These are phyloP conservation scores for Boletus huronensis DNA, from an alignment of 768 basidiomycete genomes.

Conservation along the genomic window DNA sequence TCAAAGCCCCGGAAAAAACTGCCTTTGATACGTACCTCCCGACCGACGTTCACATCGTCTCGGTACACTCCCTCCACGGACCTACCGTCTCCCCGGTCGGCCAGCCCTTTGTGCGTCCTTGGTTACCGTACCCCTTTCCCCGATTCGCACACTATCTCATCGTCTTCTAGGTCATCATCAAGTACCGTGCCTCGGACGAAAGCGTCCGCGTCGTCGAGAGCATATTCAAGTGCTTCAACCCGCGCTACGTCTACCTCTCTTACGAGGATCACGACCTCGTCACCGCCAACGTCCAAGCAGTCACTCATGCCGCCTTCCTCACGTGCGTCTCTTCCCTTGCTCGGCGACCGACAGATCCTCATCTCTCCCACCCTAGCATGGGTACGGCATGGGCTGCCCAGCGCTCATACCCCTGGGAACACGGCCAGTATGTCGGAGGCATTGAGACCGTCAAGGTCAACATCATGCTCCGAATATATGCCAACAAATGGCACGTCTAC, in stretches of 20 bases:
- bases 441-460: conserved; percentile 98
- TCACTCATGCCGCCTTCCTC: conserved; percentile 96
- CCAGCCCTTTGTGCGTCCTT: conserved; percentile 75
- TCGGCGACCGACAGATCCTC: conserved; percentile 1
- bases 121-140: neutral
- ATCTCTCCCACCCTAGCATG: conserved; percentile 59
- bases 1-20: conserved; percentile 87
- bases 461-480: conserved; percentile 92
- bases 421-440: conserved; percentile 90
- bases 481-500: conserved; percentile 98
- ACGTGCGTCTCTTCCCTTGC: conserved; percentile 48
- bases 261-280: conserved; percentile 96
- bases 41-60: conserved; percentile 81
- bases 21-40: conserved; percentile 92
- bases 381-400: conserved; percentile 90
- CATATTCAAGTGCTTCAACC: conserved; percentile 74
- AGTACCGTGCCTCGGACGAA: conserved; percentile 75
- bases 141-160: neutral
- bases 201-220: conserved; percentile 75
- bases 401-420: conserved; percentile 89
- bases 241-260: conserved; percentile 87
- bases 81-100: conserved; percentile 84
- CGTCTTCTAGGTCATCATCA: conserved; percentile 71
- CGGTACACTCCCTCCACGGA: conserved; percentile 92
- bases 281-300: conserved; percentile 97